Percentiles rank a stretch among this genome's conserved stretches.
Evolutionary conservation across 2,329 filamentous ascomycete species (phyloP).

Genomic region (Penicillium sp.): DNA sequence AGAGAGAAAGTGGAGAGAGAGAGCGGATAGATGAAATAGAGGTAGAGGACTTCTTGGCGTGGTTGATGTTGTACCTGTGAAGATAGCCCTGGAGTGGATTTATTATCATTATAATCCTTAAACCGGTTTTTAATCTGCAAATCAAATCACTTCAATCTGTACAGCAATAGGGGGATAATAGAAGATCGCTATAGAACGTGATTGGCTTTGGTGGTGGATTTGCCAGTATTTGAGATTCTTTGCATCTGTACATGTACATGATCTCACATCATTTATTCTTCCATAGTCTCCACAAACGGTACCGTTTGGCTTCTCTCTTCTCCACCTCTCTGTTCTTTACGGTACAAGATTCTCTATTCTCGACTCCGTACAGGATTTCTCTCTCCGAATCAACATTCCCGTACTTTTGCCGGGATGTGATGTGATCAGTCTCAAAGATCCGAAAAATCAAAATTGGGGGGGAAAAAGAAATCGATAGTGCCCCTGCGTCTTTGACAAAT

Average conservation of each 20-base stretch:
- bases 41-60: not conserved
- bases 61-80: not conserved
- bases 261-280: too few species aligned
- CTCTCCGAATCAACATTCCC: not conserved
- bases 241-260: not conserved
- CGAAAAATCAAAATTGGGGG: conserved; percentile 4
- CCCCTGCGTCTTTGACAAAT: conserved; percentile 10
- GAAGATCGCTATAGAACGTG: not conserved
- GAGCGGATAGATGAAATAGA: not conserved
- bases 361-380: too few species aligned
- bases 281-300: too few species aligned
- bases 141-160: not conserved
- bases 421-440: not conserved
- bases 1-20: not conserved
- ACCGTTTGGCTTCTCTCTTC: too few species aligned
- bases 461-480: conserved; percentile 1
- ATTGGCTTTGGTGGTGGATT: too few species aligned
- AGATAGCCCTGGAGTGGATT: too few species aligned
- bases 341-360: not conserved
- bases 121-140: not conserved
- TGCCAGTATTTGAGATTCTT: not conserved
- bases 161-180: not conserved
- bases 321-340: too few species aligned
- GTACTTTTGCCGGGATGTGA: not conserved
- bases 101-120: too few species aligned